phyloP scores from a whole-genome alignment of 2,329 filamentous ascomycete genomes.

The Colletotrichum sp. region DNA sequence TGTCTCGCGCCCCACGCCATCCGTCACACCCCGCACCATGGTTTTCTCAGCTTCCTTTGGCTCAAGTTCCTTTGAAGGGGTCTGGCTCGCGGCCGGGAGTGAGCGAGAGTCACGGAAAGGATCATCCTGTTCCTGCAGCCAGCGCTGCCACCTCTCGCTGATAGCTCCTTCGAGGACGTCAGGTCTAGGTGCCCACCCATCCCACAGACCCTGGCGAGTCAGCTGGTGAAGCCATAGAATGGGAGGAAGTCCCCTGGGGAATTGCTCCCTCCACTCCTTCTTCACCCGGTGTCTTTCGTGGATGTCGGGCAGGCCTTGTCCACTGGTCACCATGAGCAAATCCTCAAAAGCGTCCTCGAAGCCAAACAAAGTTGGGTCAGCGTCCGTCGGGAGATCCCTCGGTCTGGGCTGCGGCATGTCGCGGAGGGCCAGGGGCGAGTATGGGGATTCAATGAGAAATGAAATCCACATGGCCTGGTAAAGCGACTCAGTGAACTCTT shows the following conservation, averaged over 20 bases:
- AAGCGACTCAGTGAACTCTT: slow-evolving; percentile 19
- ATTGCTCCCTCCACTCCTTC: slow-evolving; percentile 41
- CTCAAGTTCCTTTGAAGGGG: background rate
- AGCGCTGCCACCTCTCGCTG: slow-evolving; percentile 21
- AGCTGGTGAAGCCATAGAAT: slow-evolving; percentile 43
- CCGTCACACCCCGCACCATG: background rate
- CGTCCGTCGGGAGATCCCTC: slow-evolving; percentile 42
- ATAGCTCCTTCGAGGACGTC: slow-evolving; percentile 13
- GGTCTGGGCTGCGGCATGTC: slow-evolving; percentile 53
- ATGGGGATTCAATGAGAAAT: slow-evolving; percentile 44
- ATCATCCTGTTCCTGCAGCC: slow-evolving; percentile 17
- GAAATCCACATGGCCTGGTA: slow-evolving; percentile 30
- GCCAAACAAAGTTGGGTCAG: slow-evolving; percentile 47
- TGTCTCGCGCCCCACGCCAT: background rate
- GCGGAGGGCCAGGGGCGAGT: slow-evolving; percentile 50
- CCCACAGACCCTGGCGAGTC: slow-evolving; percentile 22
- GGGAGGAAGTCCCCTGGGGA: slow-evolving; percentile 43
- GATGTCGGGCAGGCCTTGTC: slow-evolving; percentile 46
- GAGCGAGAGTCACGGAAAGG: slow-evolving; percentile 5
- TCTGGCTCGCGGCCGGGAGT: background rate
- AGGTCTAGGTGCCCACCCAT: slow-evolving; percentile 20
- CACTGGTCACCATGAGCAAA: slow-evolving; percentile 53
- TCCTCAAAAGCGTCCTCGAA: slow-evolving; percentile 66
- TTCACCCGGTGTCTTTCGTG: slow-evolving; percentile 37
- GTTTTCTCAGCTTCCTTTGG: background rate